Evolutionary conservation across 2,329 filamentous ascomycete genomes (phyloP).

Genomic region (Neophaeococcomyces mojaviensis): DNA sequence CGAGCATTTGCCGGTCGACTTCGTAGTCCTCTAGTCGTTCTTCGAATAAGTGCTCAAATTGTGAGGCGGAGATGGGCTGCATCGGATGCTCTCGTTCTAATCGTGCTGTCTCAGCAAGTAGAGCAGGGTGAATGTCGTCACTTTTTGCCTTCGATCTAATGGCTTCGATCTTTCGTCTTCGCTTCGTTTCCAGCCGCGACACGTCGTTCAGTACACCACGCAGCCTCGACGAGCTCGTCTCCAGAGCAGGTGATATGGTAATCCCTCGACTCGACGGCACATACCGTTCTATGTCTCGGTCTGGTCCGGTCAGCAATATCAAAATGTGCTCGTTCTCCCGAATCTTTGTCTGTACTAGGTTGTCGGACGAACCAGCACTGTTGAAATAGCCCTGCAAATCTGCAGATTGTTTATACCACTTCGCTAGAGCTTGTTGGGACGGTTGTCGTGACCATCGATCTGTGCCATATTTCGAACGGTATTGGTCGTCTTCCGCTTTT

Average conservation of each 20-base stretch:
- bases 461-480: conserved; percentile 74
- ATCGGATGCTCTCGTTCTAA: conserved; percentile 80
- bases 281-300: conserved; percentile 75
- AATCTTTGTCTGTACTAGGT: conserved; percentile 69
- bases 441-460: conserved; percentile 70
- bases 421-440: conserved; percentile 61
- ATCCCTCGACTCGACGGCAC: conserved; percentile 78
- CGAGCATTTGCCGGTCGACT: conserved; percentile 62
- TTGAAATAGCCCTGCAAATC: conserved; percentile 86
- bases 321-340: conserved; percentile 67
- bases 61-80: conserved; percentile 74
- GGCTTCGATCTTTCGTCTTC: conserved; percentile 70
- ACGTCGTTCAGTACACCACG: conserved; percentile 79
- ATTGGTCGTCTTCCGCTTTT: conserved; percentile 70
- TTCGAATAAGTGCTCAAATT: conserved; percentile 90
- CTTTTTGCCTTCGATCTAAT: conserved; percentile 70
- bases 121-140: conserved; percentile 79
- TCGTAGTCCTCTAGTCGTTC: conserved; percentile 75
- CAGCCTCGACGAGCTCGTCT: conserved; percentile 68
- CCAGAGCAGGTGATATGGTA: conserved; percentile 71
- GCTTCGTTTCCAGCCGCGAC: conserved; percentile 69
- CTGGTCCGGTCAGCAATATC: conserved; percentile 66
- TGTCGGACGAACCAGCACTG: conserved; percentile 59
- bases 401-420: conserved; percentile 64
- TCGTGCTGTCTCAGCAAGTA: conserved; percentile 73